Conservation (phyloP, 768 basidiomycete species). For the Trametes cinnabarina region DNA sequence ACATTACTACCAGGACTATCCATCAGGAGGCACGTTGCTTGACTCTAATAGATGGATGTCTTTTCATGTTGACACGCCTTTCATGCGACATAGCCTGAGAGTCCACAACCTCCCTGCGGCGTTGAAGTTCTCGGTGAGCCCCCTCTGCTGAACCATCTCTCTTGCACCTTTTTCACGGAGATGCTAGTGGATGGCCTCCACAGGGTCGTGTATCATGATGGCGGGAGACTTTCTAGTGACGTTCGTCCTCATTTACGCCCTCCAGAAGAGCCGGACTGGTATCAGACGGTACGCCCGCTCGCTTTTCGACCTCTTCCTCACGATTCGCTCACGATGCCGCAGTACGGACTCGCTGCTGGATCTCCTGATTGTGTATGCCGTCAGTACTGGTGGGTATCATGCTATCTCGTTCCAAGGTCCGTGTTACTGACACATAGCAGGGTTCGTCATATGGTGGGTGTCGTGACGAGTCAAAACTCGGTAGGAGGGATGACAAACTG, state of each 20-base stretch:
- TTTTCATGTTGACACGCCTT: background rate
- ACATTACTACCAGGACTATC: background rate
- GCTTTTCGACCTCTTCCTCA: background rate
- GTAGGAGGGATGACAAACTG: background rate
- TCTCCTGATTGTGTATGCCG: background rate
- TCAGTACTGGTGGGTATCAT: conserved; percentile 2
- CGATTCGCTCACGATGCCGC: background rate
- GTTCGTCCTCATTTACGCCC: conserved; percentile 2
- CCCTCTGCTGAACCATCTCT: background rate
- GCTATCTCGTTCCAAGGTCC: background rate
- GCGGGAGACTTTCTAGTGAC: conserved; percentile 2
- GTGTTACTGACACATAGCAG: background rate
- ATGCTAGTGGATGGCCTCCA: background rate
- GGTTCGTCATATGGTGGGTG: conserved; percentile 2
- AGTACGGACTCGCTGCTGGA: conserved; percentile 9
- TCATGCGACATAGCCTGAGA: background rate
- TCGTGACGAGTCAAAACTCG: too few species aligned
- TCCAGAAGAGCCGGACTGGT: background rate
- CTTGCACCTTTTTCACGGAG: background rate
- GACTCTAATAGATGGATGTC: background rate
- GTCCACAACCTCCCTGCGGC: background rate
- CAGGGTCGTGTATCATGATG: background rate
- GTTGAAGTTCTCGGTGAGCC: background rate
- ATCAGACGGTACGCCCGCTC: background rate
- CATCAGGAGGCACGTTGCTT: background rate